Base-by-base conservation (phyloP, 495 filamentous ascomycete species). In the Aspergillus baeticus region DNA sequence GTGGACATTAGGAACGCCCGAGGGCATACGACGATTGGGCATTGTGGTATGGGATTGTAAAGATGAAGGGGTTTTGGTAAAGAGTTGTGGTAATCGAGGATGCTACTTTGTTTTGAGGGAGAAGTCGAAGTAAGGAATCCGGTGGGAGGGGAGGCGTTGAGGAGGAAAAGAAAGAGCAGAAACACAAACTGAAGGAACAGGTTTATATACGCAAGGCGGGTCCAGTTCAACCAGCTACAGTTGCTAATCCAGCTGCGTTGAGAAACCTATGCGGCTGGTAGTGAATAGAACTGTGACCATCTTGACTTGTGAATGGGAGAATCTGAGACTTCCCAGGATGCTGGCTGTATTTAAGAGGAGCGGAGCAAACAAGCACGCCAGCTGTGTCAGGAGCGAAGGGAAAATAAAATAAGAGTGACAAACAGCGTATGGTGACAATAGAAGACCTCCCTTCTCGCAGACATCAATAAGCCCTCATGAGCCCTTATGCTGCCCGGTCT, bases 1-100 rank as follows among this genome's bases (percentile, higher is more conserved):
- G 53, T 70, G 67, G 18, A 65, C 54, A 29, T 45, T 68, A 1
- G 51, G 58, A 10, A 45, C 11, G 2, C 33, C 31, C 29, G 39
- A 29, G n/a, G 11, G 13, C 21, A 50, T 13, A 31, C 21, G 26
- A 29, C 26, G 26, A 29, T 29, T 29, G 4, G 8, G 3, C 4
- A 3, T 29, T 29, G 26, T n/a, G n/a, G n/a, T n/a, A 8, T 29
- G 26, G 26, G 26, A 29, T 29, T 3, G 4, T 29, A 29, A 4
- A 29, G 8, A 29, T 29, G 26, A 8, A 29, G 3, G 26, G 26
- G 4, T 3, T 29, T 8, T 29, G 26, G 8, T 29, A 29, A 8
- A 8, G 26, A 29, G 4, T 8, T 4, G 8, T 23, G 48, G 31
- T 13, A 44, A 8, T 11, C 37, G 54, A 36, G 11, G 17, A 15